phyloP scores from a whole-genome alignment of 208 protist species.

The Leishmania guyanensis region DNA sequence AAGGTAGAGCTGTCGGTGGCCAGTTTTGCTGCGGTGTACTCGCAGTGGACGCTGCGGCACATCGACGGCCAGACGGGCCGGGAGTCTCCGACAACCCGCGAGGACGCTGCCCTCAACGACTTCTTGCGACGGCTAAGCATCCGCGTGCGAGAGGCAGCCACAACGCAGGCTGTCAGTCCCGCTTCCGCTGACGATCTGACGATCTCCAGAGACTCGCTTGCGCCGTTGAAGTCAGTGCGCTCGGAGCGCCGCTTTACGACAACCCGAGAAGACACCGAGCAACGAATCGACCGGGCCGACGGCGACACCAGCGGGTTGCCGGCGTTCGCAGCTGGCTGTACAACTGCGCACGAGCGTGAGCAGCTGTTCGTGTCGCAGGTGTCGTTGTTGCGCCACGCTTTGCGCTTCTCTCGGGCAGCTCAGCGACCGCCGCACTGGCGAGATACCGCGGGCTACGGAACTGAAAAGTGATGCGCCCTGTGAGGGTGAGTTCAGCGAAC shows the following conservation, averaged over 20 bases:
- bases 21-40: conserved; percentile 60
- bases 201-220: conserved; percentile 16
- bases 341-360: conserved; percentile 72
- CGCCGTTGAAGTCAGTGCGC: conserved; percentile 6
- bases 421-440: neutral
- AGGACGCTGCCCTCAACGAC: conserved; percentile 27
- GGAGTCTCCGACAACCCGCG: neutral
- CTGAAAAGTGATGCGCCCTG: conserved; percentile 5
- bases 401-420: neutral
- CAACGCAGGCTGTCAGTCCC: conserved; percentile 2
- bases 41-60: conserved; percentile 41
- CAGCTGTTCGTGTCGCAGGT: conserved; percentile 73
- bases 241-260: conserved; percentile 5
- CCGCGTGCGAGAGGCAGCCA: conserved; percentile 17
- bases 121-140: conserved; percentile 34
- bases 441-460: conserved; percentile 23
- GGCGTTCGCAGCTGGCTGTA: conserved; percentile 17
- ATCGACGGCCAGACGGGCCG: conserved; percentile 16
- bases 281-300: neutral
- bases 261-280: conserved; percentile 13
- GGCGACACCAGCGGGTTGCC: conserved; percentile 8
- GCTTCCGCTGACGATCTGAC: conserved; percentile 3
- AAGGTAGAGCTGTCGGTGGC: conserved; percentile 44
- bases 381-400: conserved; percentile 6
- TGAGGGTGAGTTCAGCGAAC: neutral